Evolutionary conservation across 192 early-diverging fungal genomes (phyloP).

Genomic region (Mortierella alpina): DNA sequence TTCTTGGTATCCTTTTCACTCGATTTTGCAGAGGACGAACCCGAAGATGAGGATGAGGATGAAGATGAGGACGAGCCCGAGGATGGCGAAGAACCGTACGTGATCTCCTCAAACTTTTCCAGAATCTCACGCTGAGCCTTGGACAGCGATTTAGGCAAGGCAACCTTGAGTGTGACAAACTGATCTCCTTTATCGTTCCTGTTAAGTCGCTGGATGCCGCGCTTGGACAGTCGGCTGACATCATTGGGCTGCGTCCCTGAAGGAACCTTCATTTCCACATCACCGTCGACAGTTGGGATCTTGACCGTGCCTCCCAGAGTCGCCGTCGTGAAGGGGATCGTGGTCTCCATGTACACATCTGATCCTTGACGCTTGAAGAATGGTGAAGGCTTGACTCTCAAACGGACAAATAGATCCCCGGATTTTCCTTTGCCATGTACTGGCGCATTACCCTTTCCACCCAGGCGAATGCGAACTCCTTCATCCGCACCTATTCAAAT

Average conservation of each 20-base stretch:
- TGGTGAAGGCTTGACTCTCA: conserved; percentile 77
- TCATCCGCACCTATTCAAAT: conserved; percentile 74
- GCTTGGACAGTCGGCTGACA: conserved; percentile 76
- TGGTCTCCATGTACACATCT: conserved; percentile 80
- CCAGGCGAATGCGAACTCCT: conserved; percentile 81
- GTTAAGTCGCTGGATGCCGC: conserved; percentile 78
- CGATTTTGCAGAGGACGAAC: conserved; percentile 9
- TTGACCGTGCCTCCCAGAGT: conserved; percentile 87
- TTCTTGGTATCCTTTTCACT: conserved; percentile 20
- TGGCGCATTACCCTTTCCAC: conserved; percentile 87
- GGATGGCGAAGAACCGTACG: conserved; percentile 25
- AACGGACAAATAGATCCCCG: conserved; percentile 89
- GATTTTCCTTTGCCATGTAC: conserved; percentile 73
- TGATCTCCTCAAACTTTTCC: conserved; percentile 67
- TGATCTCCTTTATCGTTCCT: conserved; percentile 84
- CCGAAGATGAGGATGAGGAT: conserved; percentile 26
- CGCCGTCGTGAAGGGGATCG: conserved; percentile 87
- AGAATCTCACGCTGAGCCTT: conserved; percentile 67
- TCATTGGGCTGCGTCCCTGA: conserved; percentile 93
- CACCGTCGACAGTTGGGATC: conserved; percentile 95
- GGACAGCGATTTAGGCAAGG: conserved; percentile 71
- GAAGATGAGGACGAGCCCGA: conserved; percentile 14
- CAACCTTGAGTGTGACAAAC: conserved; percentile 87
- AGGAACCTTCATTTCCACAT: conserved; percentile 90
- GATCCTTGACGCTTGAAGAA: conserved; percentile 87